Percentiles rank a stretch among this genome's conserved stretches.
Conservation (phyloP, 1,139 yeast genomes). For the Petasospora rhodanensis region DNA sequence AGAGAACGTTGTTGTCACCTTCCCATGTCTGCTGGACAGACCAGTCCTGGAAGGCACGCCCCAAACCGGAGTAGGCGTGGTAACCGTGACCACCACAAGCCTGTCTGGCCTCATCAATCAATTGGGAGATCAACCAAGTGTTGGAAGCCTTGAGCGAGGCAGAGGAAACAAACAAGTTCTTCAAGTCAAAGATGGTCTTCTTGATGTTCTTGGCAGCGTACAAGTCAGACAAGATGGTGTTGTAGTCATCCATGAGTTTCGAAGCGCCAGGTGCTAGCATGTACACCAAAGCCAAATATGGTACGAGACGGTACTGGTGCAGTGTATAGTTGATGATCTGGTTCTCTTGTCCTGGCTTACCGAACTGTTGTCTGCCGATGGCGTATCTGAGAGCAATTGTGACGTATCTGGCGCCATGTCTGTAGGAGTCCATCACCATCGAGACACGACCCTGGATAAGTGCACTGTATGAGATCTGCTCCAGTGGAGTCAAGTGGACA, state of each 20-base stretch:
- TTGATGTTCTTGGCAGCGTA: constrained; percentile 41
- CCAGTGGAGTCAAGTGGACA: constrained; percentile 74
- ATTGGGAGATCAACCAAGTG: constrained; percentile 78
- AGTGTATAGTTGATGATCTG: constrained; percentile 78
- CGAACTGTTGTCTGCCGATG: constrained; percentile 85
- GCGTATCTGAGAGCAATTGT: constrained; percentile 88
- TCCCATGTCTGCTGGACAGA: constrained; percentile 98
- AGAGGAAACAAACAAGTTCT: constrained; percentile 77
- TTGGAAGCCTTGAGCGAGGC: constrained; percentile 87
- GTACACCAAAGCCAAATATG: constrained; percentile 75
- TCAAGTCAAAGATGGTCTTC: constrained; percentile 56
- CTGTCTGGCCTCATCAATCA: constrained; percentile 87
- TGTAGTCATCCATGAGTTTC: constrained; percentile 54
- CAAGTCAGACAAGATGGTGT: constrained; percentile 47
- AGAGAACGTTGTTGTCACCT: constrained; percentile 88
- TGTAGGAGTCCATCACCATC: constrained; percentile 82
- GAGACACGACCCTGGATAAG: constrained; percentile 83
- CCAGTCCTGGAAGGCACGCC: constrained; percentile 87
- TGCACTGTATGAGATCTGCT: constrained; percentile 84
- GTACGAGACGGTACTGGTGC: constrained; percentile 82
- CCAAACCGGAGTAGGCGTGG: constrained; percentile 85
- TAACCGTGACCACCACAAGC: constrained; percentile 98
- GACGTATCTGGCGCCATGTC: constrained; percentile 72
- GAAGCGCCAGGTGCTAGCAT: constrained; percentile 73
- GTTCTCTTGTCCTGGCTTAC: constrained; percentile 41